These are phyloP conservation scores for Sclerotinia subarctica DNA, from an alignment of 2,329 filamentous ascomycete genomes.

Conservation along the genomic window DNA sequence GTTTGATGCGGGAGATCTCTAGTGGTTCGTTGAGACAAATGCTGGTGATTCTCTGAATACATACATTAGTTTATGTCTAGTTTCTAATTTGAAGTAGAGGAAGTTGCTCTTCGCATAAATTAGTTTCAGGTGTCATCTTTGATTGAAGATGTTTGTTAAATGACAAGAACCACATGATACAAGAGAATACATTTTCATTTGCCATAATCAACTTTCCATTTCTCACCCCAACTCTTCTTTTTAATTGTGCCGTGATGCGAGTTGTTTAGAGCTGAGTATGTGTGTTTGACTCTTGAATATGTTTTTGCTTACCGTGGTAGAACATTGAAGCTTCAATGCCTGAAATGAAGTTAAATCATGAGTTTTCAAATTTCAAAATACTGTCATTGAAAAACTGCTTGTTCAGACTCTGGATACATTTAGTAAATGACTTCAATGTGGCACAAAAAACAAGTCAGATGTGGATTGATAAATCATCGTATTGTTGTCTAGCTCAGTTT, in stretches of 20 bases:
- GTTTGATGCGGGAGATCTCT: neutral
- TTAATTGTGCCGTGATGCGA: neutral
- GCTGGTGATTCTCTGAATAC: neutral
- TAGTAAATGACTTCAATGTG: neutral
- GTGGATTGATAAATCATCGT: neutral
- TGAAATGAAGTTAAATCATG: neutral
- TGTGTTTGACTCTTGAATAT: neutral
- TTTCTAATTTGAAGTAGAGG: neutral
- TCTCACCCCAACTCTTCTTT: neutral
- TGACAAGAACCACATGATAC: neutral
- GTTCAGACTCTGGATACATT: neutral
- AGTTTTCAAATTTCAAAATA: neutral
- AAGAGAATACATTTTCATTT: neutral
- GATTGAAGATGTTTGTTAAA: neutral
- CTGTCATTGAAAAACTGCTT: neutral
- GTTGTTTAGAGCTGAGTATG: neutral
- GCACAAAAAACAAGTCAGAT: neutral
- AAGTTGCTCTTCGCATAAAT: neutral
- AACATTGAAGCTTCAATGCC: neutral
- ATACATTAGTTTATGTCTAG: neutral
- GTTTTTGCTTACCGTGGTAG: neutral
- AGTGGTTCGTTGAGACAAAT: neutral
- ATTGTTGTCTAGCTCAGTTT: neutral
- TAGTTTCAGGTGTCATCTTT: neutral
- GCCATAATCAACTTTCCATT: neutral